Conservation (phyloP, 345 rosid genomes). For the Lenwebbia sp. region DNA sequence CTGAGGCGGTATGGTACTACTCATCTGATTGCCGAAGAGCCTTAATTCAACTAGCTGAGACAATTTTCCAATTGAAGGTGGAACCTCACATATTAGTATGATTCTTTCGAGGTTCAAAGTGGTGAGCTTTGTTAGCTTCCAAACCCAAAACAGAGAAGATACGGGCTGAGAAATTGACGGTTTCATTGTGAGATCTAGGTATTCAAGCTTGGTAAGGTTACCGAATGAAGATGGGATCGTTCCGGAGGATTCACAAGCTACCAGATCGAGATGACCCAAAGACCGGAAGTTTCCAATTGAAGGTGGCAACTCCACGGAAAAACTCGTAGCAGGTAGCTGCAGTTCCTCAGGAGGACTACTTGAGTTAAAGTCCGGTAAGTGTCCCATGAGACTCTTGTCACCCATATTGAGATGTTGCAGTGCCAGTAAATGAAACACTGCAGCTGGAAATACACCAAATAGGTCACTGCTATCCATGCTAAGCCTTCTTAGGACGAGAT, state of each 20-base stretch:
- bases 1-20: background rate
- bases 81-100: background rate
- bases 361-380: background rate
- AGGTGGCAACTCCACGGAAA: background rate
- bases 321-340: background rate
- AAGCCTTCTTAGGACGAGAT: background rate
- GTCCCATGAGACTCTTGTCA: background rate
- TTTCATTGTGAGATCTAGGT: background rate
- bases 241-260: constrained; percentile 1
- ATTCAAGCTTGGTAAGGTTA: background rate
- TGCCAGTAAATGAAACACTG: background rate
- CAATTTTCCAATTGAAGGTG: background rate
- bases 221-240: constrained; percentile 10
- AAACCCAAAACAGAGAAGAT: background rate
- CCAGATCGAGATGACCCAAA: background rate
- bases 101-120: background rate
- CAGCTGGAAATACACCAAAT: background rate
- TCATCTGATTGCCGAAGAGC: background rate
- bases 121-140: background rate
- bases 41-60: background rate
- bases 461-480: background rate
- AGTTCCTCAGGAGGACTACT: background rate
- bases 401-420: background rate
- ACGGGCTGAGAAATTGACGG: background rate
- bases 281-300: background rate